Base-by-base conservation (phyloP, 2,329 filamentous ascomycete species). In the Metarhizium rileyi region DNA sequence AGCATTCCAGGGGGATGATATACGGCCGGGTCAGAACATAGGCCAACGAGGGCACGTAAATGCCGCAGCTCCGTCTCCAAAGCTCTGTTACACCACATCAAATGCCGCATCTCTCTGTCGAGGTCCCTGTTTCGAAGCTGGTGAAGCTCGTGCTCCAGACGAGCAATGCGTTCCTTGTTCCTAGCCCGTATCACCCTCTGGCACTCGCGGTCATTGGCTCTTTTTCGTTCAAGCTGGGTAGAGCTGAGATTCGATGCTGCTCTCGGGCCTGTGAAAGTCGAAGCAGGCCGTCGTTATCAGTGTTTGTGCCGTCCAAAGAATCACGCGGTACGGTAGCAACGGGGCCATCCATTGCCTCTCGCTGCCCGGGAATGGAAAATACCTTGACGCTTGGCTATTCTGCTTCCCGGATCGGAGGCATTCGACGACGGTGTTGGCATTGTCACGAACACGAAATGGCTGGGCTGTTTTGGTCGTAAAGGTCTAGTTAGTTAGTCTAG, bases 181-280 rank as follows among this genome's bases (percentile, higher is more conserved):
- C 48, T 46, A 10, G 43, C 43, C 10, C 48, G 43, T 35, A 50
- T 50, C 10, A 26, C 43, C 33, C 48, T 46, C 36, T 50, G 48
- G 1, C 35, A 50, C 20, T 46, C 43, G 23, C 48, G 44, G 20
- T 50, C 44, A 27, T 50, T 50, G 36, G 48, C 48, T 35, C 48
- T 41, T 27, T 50, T 50, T 18, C 48, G 48, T 3, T 42, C 48
- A 22, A 50, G 48, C 26, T 50, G 43, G 3, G 38, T 36, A 7
- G 48, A 33, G 44, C 30, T 46, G 5, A 50, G 26, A 18, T 27
- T 35, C 8, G 48, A 50, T 12, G 28, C 28, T 6, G 14, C 16
- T 42, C 38, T 46, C 3, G 42, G 16, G 20, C 27, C 25, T 27
- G 7, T 35, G 33, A 18, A 16, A 18, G n/a, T n/a, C n/a, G n/a